Conservation (phyloP, 78 protist species). For the Cavenderia fasciculata region DNA sequence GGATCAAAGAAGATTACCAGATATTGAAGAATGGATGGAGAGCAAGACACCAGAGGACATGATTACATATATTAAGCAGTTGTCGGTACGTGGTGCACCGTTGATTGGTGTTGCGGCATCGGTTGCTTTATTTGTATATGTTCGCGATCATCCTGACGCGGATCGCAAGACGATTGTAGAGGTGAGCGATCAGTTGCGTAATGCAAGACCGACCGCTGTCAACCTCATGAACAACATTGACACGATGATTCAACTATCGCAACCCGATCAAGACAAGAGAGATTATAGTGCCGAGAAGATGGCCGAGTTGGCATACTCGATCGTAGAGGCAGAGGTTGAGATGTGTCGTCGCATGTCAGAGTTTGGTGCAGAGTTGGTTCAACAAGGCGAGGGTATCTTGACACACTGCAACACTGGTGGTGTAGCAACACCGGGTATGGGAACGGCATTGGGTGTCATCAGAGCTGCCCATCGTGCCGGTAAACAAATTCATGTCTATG, state of each 20-base stretch:
- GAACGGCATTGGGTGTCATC: conserved; percentile 86
- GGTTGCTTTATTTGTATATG: conserved; percentile 22
- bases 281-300: not conserved
- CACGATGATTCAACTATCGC: conserved; percentile 10
- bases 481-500: conserved; percentile 82
- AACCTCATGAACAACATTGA: conserved; percentile 79
- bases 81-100: conserved; percentile 81
- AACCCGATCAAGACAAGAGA: not conserved
- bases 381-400: conserved; percentile 64
- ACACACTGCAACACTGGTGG: conserved; percentile 87
- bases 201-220: conserved; percentile 84
- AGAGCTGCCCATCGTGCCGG: conserved; percentile 72
- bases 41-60: conserved; percentile 14
- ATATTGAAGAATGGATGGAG: conserved; percentile 65
- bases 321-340: conserved; percentile 39
- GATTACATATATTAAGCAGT: conserved; percentile 55
- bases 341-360: conserved; percentile 64
- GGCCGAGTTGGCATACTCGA: not conserved
- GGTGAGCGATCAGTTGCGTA: conserved; percentile 4
- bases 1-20: conserved; percentile 79
- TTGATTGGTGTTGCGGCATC: conserved; percentile 77
- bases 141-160: not conserved
- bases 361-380: conserved; percentile 64
- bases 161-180: not conserved
- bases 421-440: conserved; percentile 78